Evolutionary conservation across 306 rosid genomes (phyloP).

Genomic region (Canavalia gladiata): DNA sequence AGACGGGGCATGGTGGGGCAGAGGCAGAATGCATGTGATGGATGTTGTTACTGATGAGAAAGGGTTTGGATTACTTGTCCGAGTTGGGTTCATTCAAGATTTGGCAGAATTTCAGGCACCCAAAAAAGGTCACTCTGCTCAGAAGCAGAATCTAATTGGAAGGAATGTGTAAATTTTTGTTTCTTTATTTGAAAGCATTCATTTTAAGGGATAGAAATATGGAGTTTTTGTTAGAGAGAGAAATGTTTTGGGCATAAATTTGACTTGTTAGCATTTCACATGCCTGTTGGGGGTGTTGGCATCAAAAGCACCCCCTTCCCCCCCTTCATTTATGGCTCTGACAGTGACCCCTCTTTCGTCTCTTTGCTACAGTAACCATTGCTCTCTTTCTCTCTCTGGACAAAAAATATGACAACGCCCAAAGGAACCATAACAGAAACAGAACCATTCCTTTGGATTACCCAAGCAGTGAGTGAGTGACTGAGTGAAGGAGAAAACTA

Average conservation of each 20-base stretch:
- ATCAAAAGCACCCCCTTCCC: constrained; percentile 32
- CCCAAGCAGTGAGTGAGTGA: neutral
- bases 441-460: neutral
- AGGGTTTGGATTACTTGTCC: constrained; percentile 21
- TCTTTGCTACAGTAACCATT: constrained; percentile 10
- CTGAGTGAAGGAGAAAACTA: neutral
- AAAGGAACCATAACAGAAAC: neutral
- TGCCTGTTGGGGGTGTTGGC: constrained; percentile 47
- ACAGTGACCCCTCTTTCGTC: constrained; percentile 47
- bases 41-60: constrained; percentile 3
- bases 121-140: constrained; percentile 34
- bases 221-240: neutral
- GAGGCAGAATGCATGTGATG: constrained; percentile 36
- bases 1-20: neutral
- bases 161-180: constrained; percentile 14
- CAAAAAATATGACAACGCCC: neutral
- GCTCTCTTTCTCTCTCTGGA: neutral
- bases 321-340: constrained; percentile 61
- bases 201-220: neutral
- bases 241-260: constrained; percentile 63
- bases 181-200: neutral
- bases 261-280: constrained; percentile 51
- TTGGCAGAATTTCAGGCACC: constrained; percentile 44
- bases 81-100: constrained; percentile 28
- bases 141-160: constrained; percentile 31